Evolutionary conservation across 176 grass and related monocot species (phyloP).

Genomic region (Ensete glaucum): DNA sequence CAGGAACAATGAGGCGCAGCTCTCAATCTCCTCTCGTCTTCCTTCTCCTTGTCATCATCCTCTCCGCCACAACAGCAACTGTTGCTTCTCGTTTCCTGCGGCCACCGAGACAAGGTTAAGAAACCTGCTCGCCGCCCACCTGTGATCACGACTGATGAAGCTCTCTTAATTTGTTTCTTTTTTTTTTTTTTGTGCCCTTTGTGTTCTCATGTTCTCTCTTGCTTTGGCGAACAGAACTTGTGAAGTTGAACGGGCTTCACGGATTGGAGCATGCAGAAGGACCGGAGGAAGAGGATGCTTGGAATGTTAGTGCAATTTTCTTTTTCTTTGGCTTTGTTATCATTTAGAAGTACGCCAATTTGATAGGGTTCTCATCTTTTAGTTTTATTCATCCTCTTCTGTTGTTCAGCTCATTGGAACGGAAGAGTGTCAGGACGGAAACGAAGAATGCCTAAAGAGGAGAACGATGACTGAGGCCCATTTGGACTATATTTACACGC

Average conservation of each 20-base stretch:
- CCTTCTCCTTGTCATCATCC: constrained; percentile 12
- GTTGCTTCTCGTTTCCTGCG: constrained; percentile 3
- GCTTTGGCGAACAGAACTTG: background rate
- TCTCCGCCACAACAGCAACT: constrained; percentile 1
- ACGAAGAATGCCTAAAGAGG: constrained; percentile 35
- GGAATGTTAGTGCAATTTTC: background rate
- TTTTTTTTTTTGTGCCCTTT: no score
- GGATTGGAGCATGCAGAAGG: background rate
- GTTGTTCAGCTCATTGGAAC: constrained; percentile 10
- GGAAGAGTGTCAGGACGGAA: constrained; percentile 14
- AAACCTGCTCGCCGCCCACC: background rate
- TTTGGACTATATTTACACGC: constrained; percentile 73
- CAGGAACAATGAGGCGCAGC: background rate
- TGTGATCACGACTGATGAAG: background rate
- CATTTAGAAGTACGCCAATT: background rate
- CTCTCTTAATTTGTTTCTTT: background rate
- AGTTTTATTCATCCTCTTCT: background rate
- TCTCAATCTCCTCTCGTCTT: background rate
- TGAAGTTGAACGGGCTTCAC: background rate
- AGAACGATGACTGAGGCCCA: constrained; percentile 46
- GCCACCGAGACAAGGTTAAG: background rate
- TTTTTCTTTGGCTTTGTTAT: background rate
- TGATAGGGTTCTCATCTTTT: no score
- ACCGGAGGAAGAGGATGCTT: background rate
- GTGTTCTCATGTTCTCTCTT: background rate